Evolutionary conservation across 2,329 filamentous ascomycete genomes (phyloP).

Genomic region (Colletotrichum coccodes): DNA sequence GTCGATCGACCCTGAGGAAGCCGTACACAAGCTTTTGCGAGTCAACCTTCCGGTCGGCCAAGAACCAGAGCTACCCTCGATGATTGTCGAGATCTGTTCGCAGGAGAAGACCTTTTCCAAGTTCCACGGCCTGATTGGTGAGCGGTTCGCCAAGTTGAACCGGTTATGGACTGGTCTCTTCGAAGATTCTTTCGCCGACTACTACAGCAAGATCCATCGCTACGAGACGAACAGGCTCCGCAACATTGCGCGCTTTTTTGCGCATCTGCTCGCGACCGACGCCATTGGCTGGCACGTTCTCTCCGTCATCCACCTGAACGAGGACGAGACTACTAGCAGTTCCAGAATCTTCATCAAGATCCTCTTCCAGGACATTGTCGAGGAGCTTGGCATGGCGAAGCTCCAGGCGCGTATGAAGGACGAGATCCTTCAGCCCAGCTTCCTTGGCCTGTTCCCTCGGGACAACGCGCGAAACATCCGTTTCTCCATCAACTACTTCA

Average conservation of each 20-base stretch:
- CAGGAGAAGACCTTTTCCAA: conserved; percentile 98
- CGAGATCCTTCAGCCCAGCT: conserved; percentile 79
- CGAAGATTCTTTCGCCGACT: conserved; percentile 87
- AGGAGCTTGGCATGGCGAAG: conserved; percentile 86
- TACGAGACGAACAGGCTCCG: conserved; percentile 95
- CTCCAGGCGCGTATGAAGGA: conserved; percentile 82
- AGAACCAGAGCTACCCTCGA: conserved; percentile 90
- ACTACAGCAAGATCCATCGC: conserved; percentile 97
- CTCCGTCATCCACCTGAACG: conserved; percentile 86
- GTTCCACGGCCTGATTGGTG: conserved; percentile 94
- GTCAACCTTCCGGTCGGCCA: conserved; percentile 87
- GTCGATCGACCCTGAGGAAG: conserved; percentile 95
- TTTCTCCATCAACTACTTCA: conserved; percentile 99
- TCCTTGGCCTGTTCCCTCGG: conserved; percentile 88
- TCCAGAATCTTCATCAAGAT: conserved; percentile 99
- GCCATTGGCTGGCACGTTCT: conserved; percentile 93
- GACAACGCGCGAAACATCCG: conserved; percentile 91
- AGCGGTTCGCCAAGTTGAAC: conserved; percentile 96
- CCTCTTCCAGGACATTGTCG: conserved; percentile 89
- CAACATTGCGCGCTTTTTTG: conserved; percentile 95
- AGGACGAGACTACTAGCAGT: conserved; percentile 96
- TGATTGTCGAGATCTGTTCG: conserved; percentile 97
- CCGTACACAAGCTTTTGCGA: conserved; percentile 96
- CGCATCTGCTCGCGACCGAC: conserved; percentile 87
- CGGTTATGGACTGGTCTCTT: conserved; percentile 94